Percentiles rank a stretch among this genome's conserved stretches.
Conservation (phyloP, 2,329 filamentous ascomycete genomes). For the Xylariaceae sp. region DNA sequence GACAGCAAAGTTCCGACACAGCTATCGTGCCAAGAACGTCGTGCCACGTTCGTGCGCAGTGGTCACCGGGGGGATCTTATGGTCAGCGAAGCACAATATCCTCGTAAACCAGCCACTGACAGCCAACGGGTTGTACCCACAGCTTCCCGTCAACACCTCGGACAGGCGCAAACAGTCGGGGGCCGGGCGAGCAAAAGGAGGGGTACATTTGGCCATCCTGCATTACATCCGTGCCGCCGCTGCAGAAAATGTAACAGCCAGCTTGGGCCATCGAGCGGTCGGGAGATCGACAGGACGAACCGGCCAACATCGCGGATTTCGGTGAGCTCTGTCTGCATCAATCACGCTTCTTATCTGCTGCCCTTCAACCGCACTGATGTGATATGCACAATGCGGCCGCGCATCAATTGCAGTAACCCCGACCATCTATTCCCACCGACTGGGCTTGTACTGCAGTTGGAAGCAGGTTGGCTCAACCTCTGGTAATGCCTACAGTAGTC, state of each 20-base stretch:
- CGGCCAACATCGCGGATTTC: background rate
- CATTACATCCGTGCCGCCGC: background rate
- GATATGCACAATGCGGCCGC: too few species aligned
- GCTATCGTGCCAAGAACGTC: too few species aligned
- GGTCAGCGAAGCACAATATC: constrained; percentile 13
- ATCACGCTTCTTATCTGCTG: too few species aligned
- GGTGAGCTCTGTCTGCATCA: background rate
- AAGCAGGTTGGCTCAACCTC: background rate
- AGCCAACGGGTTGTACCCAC: too few species aligned
- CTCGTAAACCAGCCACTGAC: constrained; percentile 22
- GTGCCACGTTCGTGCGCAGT: background rate
- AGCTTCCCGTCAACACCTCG: too few species aligned
- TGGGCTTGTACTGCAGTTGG: too few species aligned
- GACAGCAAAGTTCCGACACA: too few species aligned
- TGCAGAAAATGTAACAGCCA: background rate
- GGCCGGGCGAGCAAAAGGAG: too few species aligned
- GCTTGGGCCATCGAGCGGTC: background rate
- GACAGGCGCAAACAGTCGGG: too few species aligned
- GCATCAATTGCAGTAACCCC: too few species aligned
- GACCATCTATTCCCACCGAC: too few species aligned
- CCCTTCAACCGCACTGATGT: too few species aligned
- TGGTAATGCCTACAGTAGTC: background rate
- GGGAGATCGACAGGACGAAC: background rate
- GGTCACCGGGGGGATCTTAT: constrained; percentile 4
- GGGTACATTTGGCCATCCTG: constrained; percentile 2